Conservation (phyloP, 257 asterid genomes). For the Jaltomata sinuosa region DNA sequence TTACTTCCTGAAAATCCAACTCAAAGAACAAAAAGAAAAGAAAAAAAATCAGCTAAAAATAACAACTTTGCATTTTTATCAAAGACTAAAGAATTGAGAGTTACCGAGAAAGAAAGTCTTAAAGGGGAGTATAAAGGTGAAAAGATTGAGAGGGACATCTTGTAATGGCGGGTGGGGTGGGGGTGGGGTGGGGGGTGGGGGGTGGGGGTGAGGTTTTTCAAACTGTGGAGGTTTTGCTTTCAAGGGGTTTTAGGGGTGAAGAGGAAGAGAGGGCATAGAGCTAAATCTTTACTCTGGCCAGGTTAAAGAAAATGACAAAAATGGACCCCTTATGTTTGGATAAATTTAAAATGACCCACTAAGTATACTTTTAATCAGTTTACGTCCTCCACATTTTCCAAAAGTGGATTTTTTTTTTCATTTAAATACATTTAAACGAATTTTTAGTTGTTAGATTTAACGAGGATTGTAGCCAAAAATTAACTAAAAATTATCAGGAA, state of each 20-base stretch:
- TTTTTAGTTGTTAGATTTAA: neutral
- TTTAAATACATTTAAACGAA: neutral
- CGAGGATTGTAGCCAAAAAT: neutral
- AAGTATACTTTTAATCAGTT: neutral
- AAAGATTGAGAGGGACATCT: neutral
- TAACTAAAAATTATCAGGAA: neutral
- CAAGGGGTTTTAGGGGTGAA: neutral
- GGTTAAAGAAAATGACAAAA: neutral
- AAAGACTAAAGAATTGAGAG: neutral
- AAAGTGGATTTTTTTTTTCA: neutral
- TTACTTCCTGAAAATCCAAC: neutral
- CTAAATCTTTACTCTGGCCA: neutral
- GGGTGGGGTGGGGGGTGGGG: neutral
- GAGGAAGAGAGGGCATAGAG: neutral
- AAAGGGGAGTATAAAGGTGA: constrained; percentile 23
- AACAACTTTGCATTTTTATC: neutral
- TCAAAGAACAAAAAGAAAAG: neutral
- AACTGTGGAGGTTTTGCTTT: neutral
- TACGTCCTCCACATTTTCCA: neutral
- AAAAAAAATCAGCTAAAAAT: neutral
- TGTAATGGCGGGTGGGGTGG: too few species aligned
- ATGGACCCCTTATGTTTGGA: neutral
- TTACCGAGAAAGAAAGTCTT: constrained; percentile 28
- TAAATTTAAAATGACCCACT: neutral
- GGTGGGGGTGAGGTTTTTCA: neutral